Evolutionary conservation across 352 stramenopile species (phyloP), one percentile per base, ranked within the genome.

Genomic region (Pythium coloratum): DNA sequence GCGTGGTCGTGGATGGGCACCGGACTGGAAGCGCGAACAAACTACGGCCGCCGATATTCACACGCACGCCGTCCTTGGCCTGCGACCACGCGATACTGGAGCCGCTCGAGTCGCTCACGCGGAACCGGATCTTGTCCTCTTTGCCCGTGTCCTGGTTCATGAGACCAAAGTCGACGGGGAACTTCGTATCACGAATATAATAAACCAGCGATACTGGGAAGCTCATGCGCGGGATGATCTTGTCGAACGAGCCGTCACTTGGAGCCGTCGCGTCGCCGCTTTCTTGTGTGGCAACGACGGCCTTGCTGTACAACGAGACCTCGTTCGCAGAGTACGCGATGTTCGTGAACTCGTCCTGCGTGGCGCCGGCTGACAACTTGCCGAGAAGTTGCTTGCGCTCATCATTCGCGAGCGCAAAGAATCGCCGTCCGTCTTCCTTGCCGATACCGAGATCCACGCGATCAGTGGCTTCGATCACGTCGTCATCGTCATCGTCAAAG

Each of bases 171-270:
- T 88, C 77, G 8, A 94, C 76, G n/a, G 85, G 85, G 62, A 92
- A 95, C 16, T 78, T 78, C 26, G 84, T 73, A 13, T 90, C 87
- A 24, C 76, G 78, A 64, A 95, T 81, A 64, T 93, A 95, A 56
- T 92, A 89, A 33, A 90, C 62, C 30, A 95, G 55, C 30, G 85
- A 91, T 6, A 90, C 70, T 0, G 85, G 84, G 42, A 92, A 90
- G 47, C 82, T 90, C 70, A 90, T 82, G 13, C 79, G 73, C 5
- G 75, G 69, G 9, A 90, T 42, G 1, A 73, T 32, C 12, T 20
- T 24, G 26, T 67, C 55, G 32, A 64, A 73, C 10, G 38, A 53
- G 1, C 18, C 18, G 32, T 55, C 33, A 33, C 20, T 51, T 6
- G 34, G 12, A 34, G 55, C 55, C 2, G 32, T 46, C 8, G 53